phyloP scores from a whole-genome alignment of 345 rosid genomes.

The Kandelia obovata region DNA sequence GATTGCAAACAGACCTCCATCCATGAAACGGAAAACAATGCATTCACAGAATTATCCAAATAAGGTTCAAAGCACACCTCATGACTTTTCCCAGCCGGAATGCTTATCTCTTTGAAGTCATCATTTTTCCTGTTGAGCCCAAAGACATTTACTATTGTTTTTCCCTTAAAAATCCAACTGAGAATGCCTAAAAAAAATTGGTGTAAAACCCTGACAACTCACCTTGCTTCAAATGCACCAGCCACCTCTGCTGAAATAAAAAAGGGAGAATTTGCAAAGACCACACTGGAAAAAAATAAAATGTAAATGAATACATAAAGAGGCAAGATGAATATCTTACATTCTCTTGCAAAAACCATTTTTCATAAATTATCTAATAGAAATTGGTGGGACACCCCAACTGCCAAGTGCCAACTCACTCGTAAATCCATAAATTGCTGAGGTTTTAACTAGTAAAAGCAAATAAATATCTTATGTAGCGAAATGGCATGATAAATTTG shows the following conservation, averaged over 20 bases:
- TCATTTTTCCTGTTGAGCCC: conserved; percentile 58
- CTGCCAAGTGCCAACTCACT: background rate
- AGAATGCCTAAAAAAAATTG: conserved; percentile 16
- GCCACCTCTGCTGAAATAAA: conserved; percentile 85
- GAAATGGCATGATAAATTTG: background rate
- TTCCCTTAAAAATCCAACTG: background rate
- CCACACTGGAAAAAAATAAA: conserved; percentile 54
- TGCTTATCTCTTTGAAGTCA: conserved; percentile 75
- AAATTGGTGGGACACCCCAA: background rate
- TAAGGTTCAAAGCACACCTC: conserved; percentile 51
- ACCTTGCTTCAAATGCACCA: conserved; percentile 63
- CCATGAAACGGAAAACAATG: background rate
- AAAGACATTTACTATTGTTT: background rate
- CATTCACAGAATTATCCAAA: background rate
- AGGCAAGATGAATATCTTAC: background rate
- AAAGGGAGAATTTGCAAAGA: conserved; percentile 89
- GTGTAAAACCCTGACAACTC: conserved; percentile 25
- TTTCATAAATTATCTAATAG: background rate
- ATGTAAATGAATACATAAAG: conserved; percentile 12
- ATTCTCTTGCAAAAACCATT: conserved; percentile 2
- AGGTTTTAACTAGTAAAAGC: background rate
- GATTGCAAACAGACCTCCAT: background rate
- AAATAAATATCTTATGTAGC: background rate
- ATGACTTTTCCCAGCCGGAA: conserved; percentile 72
- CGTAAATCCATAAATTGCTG: background rate